Percentiles rank a stretch among this genome's conserved stretches.
phyloP scores from a whole-genome alignment of 345 rosid genomes.

The Populus pruinosa region DNA sequence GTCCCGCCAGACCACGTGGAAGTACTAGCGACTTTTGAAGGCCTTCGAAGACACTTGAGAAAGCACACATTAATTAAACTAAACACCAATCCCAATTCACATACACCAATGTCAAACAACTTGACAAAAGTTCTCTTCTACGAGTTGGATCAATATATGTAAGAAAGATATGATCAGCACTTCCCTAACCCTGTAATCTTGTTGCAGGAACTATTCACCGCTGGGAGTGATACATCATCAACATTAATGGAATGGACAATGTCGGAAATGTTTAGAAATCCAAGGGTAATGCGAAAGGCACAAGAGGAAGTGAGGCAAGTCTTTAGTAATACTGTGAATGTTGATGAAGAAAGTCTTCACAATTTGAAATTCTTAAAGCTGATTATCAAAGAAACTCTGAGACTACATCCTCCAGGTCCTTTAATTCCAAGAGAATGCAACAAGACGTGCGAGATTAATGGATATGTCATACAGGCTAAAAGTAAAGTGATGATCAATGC shows the following conservation, averaged over 20 bases:
- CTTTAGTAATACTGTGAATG: background rate
- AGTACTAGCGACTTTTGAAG: too few species aligned
- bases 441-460: background rate
- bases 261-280: background rate
- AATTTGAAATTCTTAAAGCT: background rate
- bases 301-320: background rate
- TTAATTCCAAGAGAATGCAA: constrained; percentile 8
- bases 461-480: background rate
- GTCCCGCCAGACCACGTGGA: too few species aligned
- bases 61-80: too few species aligned
- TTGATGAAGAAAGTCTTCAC: background rate
- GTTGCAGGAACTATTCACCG: background rate
- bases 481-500: background rate
- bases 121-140: too few species aligned
- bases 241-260: background rate
- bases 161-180: too few species aligned
- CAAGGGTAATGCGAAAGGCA: background rate
- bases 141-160: too few species aligned
- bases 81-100: too few species aligned
- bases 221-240: background rate
- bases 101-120: too few species aligned
- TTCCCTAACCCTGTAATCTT: too few species aligned
- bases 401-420: constrained; percentile 2
- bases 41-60: too few species aligned
- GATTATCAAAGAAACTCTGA: constrained; percentile 5